Conservation (phyloP, 768 basidiomycete genomes). For the Hygrophoropsis aurantiaca region DNA sequence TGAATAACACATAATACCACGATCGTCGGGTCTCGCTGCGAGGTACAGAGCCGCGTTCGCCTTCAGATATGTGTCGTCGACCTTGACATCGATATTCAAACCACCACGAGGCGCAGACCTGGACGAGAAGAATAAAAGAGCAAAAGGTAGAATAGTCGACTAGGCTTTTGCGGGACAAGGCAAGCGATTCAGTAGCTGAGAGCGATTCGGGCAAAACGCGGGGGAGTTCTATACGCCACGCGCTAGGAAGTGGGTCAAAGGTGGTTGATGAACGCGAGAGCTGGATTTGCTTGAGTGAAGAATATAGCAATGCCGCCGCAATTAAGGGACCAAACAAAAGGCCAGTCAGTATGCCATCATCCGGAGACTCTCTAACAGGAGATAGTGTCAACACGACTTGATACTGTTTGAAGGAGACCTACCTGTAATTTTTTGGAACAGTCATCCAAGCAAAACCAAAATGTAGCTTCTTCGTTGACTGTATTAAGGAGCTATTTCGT, state of each 20-base stretch:
- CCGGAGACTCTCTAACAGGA: conserved; percentile 64
- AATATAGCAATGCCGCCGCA: conserved; percentile 63
- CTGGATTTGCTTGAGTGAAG: conserved; percentile 42
- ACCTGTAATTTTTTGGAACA: conserved; percentile 86
- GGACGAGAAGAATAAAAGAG: conserved; percentile 74
- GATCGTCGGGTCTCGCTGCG: conserved; percentile 65
- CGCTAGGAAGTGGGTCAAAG: conserved; percentile 42
- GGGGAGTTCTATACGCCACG: conserved; percentile 82
- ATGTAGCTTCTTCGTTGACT: conserved; percentile 42
- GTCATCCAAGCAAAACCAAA: conserved; percentile 88
- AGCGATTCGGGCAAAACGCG: conserved; percentile 46
- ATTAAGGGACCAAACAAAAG: conserved; percentile 84
- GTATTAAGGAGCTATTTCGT: conserved; percentile 30
- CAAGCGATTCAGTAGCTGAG: conserved; percentile 51
- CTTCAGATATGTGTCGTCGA: conserved; percentile 48
- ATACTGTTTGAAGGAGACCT: conserved; percentile 10
- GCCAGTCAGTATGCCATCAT: conserved; percentile 85
- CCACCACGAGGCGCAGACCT: conserved; percentile 77
- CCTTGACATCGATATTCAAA: conserved; percentile 56
- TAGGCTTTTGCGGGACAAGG: conserved; percentile 71
- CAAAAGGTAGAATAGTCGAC: conserved; percentile 81
- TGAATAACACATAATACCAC: conserved; percentile 66
- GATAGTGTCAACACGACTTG: conserved; percentile 9
- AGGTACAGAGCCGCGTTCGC: conserved; percentile 75
- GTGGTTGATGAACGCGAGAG: conserved; percentile 17